Percentiles rank a stretch among this genome's conserved stretches.
Evolutionary conservation across 192 early-diverging fungal species (phyloP).

Genomic region (Linnemannia elongata): DNA sequence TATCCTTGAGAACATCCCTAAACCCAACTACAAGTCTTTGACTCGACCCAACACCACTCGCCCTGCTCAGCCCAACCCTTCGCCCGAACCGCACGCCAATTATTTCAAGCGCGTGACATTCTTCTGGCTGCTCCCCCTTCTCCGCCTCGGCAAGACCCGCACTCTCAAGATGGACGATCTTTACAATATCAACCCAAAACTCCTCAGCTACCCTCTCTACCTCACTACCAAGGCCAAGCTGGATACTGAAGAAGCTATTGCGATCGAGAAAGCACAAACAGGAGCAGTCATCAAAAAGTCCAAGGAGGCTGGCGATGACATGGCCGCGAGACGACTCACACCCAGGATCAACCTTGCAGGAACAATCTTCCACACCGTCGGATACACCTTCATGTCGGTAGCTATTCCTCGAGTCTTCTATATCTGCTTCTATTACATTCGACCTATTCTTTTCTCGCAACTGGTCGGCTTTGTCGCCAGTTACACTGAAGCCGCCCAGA

Average conservation of each 20-base stretch:
- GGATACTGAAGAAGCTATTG: constrained; percentile 46
- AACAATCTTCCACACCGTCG: constrained; percentile 26
- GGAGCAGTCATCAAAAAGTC: not conserved
- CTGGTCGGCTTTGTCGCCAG: constrained; percentile 33
- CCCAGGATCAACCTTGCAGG: constrained; percentile 26
- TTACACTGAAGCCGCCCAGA: constrained; percentile 6
- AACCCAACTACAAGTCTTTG: constrained; percentile 49
- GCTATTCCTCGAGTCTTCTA: constrained; percentile 24
- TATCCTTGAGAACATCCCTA: constrained; percentile 58
- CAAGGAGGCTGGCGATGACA: not conserved
- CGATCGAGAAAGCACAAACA: constrained; percentile 16
- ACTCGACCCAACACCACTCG: constrained; percentile 32
- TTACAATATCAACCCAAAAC: constrained; percentile 41
- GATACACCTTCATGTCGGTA: constrained; percentile 33
- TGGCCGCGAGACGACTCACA: not conserved
- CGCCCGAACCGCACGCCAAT: constrained; percentile 44
- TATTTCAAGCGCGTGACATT: constrained; percentile 53
- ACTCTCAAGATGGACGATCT: constrained; percentile 53
- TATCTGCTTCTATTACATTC: constrained; percentile 17
- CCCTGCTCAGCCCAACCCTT: constrained; percentile 26
- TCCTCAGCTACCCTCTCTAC: constrained; percentile 50
- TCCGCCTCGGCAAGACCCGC: constrained; percentile 41
- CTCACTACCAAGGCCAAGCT: constrained; percentile 44
- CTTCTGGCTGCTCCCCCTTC: constrained; percentile 56
- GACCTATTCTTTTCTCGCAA: constrained; percentile 29